A percentile compares a stretch with the other conserved stretches of the same genome.
Evolutionary conservation across 345 rosid genomes (phyloP).

Genomic region (Brassica carinata): DNA sequence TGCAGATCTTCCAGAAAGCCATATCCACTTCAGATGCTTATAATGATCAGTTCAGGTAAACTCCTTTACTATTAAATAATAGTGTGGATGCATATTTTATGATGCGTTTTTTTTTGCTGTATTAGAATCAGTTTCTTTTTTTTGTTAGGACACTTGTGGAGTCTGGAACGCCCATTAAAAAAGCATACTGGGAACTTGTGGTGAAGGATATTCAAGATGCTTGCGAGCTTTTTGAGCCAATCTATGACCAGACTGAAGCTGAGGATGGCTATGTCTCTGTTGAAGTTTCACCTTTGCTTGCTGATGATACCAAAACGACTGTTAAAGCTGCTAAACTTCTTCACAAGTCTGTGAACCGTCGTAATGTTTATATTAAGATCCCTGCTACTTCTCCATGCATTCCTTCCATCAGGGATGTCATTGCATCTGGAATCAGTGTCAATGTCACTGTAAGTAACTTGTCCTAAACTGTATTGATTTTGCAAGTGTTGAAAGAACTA

Average conservation of each 20-base stretch:
- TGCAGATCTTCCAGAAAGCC: conserved; percentile 98
- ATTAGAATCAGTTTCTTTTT: neutral
- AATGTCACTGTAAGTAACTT: conserved; percentile 80
- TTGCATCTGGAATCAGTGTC: conserved; percentile 92
- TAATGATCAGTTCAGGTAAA: conserved; percentile 95
- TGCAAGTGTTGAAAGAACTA: too few relatives aligned
- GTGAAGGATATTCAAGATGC: conserved; percentile 98
- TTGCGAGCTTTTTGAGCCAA: conserved; percentile 90
- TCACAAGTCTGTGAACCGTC: conserved; percentile 77
- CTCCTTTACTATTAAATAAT: too few relatives aligned
- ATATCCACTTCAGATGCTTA: conserved; percentile 95
- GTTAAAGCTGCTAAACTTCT: conserved; percentile 90
- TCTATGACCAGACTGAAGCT: conserved; percentile 87
- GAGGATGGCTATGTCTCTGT: conserved; percentile 98
- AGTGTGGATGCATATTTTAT: neutral
- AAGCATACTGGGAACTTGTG: conserved; percentile 95
- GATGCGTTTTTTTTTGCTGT: neutral
- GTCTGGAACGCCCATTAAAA: conserved; percentile 84
- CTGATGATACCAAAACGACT: conserved; percentile 85
- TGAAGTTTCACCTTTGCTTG: conserved; percentile 95
- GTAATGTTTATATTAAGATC: conserved; percentile 92
- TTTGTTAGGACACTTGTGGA: conserved; percentile 76
- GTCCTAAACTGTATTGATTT: neutral
- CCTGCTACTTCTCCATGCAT: conserved; percentile 94
- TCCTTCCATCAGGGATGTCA: conserved; percentile 86